Conservation (phyloP, 352 stramenopile species). For the Saprolegnia diclina region DNA sequence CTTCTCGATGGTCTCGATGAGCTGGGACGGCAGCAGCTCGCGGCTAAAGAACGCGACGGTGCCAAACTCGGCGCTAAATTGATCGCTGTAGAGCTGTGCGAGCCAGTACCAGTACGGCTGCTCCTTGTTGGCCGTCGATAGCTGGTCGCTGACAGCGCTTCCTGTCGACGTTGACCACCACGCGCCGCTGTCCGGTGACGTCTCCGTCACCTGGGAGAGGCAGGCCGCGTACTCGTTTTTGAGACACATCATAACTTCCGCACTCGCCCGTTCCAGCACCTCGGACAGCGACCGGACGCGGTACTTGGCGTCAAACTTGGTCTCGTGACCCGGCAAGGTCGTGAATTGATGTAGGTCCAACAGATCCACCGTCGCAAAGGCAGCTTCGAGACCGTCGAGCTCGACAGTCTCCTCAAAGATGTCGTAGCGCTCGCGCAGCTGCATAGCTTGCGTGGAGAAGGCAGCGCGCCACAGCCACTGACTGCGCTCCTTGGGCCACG, state of each 20-base stretch:
- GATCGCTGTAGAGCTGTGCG: constrained; percentile 36
- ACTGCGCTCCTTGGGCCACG: constrained; percentile 36
- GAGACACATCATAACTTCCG: neutral
- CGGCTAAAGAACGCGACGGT: constrained; percentile 41
- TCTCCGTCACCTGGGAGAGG: constrained; percentile 5
- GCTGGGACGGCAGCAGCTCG: constrained; percentile 41
- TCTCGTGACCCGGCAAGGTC: constrained; percentile 29
- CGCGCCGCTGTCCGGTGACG: neutral
- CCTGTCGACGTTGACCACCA: too few species aligned
- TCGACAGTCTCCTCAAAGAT: constrained; percentile 33
- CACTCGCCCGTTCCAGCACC: neutral
- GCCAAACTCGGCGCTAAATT: constrained; percentile 44
- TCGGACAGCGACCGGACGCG: neutral
- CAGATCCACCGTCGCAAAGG: neutral
- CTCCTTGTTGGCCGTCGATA: constrained; percentile 14
- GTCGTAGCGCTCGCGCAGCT: constrained; percentile 31
- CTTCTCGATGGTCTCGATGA: constrained; percentile 47
- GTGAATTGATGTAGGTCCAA: constrained; percentile 13
- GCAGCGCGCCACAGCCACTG: constrained; percentile 38
- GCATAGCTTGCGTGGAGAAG: constrained; percentile 33
- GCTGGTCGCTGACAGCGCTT: neutral
- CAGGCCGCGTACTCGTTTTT: neutral
- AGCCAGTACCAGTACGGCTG: constrained; percentile 38
- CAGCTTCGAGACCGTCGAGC: constrained; percentile 29
- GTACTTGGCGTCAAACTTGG: constrained; percentile 23